Conservation (phyloP, 768 basidiomycete species). For the Lentinula aciculospora region DNA sequence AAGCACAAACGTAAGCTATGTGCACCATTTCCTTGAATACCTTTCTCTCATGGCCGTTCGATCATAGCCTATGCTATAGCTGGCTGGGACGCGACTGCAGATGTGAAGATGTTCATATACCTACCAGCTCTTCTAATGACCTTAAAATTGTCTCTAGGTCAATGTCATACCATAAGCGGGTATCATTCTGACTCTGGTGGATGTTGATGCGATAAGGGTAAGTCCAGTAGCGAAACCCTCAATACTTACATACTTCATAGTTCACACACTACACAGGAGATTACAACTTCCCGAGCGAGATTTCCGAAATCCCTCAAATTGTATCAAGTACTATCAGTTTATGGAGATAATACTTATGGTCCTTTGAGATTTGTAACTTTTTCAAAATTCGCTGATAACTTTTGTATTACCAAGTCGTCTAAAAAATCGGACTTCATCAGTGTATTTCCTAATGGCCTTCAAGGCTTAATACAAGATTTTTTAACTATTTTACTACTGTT, state of each 20-base stretch:
- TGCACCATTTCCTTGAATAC: neutral
- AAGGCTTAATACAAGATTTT: too few species aligned
- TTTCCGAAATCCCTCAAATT: conserved; percentile 52
- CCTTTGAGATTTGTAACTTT: too few species aligned
- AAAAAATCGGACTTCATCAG: too few species aligned
- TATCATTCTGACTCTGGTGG: neutral
- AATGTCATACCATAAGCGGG: neutral
- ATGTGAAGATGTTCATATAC: neutral
- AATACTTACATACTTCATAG: neutral
- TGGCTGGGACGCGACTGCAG: neutral
- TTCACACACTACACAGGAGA: conserved; percentile 31
- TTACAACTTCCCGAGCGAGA: conserved; percentile 38
- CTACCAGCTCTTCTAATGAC: too few species aligned
- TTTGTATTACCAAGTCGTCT: too few species aligned
- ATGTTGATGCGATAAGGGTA: conserved; percentile 10
- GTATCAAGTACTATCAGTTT: conserved; percentile 42
- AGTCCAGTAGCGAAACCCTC: neutral
- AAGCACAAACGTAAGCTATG: neutral
- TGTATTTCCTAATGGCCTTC: too few species aligned
- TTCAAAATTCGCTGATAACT: too few species aligned
- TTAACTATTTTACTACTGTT: too few species aligned
- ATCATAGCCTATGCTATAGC: neutral
- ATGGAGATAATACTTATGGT: conserved; percentile 55
- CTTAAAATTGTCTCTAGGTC: neutral
- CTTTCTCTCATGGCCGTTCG: neutral